Evolutionary conservation across 2,329 filamentous ascomycete genomes (phyloP).

Genomic region (Aureobasidium sp.): DNA sequence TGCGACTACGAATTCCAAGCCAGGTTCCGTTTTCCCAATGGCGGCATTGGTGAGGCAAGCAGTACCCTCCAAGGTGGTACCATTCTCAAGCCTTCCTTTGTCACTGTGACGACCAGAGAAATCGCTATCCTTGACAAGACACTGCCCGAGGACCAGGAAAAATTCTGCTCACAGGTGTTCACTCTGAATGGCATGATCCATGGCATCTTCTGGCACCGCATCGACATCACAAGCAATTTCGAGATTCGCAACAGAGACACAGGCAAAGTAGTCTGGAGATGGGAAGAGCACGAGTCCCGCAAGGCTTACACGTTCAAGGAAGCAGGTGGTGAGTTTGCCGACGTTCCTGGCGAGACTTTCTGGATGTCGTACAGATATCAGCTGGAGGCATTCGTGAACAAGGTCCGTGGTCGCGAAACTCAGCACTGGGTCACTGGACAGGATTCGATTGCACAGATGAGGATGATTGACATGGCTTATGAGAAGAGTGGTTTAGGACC

Average conservation of each 20-base stretch:
- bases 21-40: background rate
- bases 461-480: constrained; percentile 28
- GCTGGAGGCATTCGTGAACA: constrained; percentile 29
- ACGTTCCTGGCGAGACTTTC: background rate
- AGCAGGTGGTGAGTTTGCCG: background rate
- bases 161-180: background rate
- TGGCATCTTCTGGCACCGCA: background rate
- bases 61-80: background rate
- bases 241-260: background rate
- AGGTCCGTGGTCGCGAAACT: constrained; percentile 22
- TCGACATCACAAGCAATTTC: background rate
- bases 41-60: background rate
- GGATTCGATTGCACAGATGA: constrained; percentile 29
- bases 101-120: background rate
- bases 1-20: background rate
- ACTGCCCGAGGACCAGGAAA: background rate
- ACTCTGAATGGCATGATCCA: background rate
- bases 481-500: constrained; percentile 21
- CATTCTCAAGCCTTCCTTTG: background rate
- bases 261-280: background rate
- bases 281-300: background rate
- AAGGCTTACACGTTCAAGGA: background rate
- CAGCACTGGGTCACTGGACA: constrained; percentile 24
- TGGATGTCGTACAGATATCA: constrained; percentile 30
- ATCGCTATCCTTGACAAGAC: background rate